Percentiles rank a stretch among this genome's conserved stretches.
phyloP scores from a whole-genome alignment of 2,329 filamentous ascomycete genomes.

The Penicillium griseofulvum region DNA sequence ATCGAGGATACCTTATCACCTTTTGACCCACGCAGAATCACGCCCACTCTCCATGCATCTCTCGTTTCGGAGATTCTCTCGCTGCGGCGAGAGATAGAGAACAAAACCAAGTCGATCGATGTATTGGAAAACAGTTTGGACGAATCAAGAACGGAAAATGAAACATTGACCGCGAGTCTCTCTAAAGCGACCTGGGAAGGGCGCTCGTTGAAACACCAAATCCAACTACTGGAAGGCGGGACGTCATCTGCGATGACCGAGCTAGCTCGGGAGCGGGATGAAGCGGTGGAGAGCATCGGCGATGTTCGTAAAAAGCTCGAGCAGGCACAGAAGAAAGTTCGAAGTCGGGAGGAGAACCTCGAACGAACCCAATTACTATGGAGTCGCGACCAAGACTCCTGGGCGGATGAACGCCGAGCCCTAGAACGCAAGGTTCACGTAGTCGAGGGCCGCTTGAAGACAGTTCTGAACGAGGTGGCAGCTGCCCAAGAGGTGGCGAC shows the following conservation, averaged over 20 bases:
- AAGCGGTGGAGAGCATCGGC: slow-evolving; percentile 67
- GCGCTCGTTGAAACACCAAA: slow-evolving; percentile 76
- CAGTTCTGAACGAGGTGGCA: slow-evolving; percentile 78
- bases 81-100: slow-evolving; percentile 83
- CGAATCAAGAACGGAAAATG: slow-evolving; percentile 69
- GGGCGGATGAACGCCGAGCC: slow-evolving; percentile 78
- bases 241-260: slow-evolving; percentile 82
- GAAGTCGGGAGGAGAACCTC: slow-evolving; percentile 78
- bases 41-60: slow-evolving; percentile 89
- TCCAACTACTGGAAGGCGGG: slow-evolving; percentile 82
- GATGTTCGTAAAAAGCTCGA: slow-evolving; percentile 80
- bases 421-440: slow-evolving; percentile 84
- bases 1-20: slow-evolving; percentile 67
- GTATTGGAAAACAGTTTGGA: slow-evolving; percentile 75
- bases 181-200: slow-evolving; percentile 69
- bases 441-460: slow-evolving; percentile 81
- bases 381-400: slow-evolving; percentile 78
- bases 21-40: slow-evolving; percentile 87
- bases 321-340: slow-evolving; percentile 69
- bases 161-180: slow-evolving; percentile 63
- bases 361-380: slow-evolving; percentile 75
- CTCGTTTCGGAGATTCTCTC: slow-evolving; percentile 91
- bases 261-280: slow-evolving; percentile 79
- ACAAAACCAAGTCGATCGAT: slow-evolving; percentile 83
- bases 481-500: slow-evolving; percentile 36